Conservation (phyloP, 2,329 filamentous ascomycete species). For the Stromatinia cepivora region DNA sequence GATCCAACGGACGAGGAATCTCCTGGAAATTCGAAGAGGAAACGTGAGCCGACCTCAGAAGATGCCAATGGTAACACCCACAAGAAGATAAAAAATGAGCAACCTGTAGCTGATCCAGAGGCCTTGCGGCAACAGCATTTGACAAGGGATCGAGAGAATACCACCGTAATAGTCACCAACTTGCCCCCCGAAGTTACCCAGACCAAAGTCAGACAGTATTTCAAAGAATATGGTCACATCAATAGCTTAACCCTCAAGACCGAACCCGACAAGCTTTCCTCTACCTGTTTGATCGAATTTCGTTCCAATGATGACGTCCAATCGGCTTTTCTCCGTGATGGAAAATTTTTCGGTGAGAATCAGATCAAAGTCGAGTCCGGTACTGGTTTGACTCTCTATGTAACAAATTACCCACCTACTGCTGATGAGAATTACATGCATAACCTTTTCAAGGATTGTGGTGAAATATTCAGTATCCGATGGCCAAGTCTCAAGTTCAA, state of each 20-base stretch:
- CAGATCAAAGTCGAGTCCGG: conserved; percentile 74
- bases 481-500: conserved; percentile 92
- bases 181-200: conserved; percentile 70
- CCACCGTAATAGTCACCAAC: conserved; percentile 77
- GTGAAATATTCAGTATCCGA: conserved; percentile 80
- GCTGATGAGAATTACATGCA: conserved; percentile 71
- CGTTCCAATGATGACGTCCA: conserved; percentile 75
- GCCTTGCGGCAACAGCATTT: conserved; percentile 45
- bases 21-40: conserved; percentile 60
- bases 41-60: conserved; percentile 62
- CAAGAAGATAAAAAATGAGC: conserved; percentile 63
- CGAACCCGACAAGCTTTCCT: conserved; percentile 59
- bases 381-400: conserved; percentile 77
- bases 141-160: conserved; percentile 88
- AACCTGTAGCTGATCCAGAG: conserved; percentile 42
- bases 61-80: conserved; percentile 52
- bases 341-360: conserved; percentile 73
- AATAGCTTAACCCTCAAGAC: conserved; percentile 70
- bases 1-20: conserved; percentile 35
- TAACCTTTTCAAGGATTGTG: conserved; percentile 69
- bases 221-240: conserved; percentile 84
- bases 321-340: conserved; percentile 77
- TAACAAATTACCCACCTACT: conserved; percentile 83
- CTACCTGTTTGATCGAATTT: conserved; percentile 83
- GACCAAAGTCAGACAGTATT: conserved; percentile 80